Percentiles rank a stretch among this genome's conserved stretches.
Evolutionary conservation across 306 rosid genomes (phyloP).

Genomic region (Heteromeles arbutifolia): DNA sequence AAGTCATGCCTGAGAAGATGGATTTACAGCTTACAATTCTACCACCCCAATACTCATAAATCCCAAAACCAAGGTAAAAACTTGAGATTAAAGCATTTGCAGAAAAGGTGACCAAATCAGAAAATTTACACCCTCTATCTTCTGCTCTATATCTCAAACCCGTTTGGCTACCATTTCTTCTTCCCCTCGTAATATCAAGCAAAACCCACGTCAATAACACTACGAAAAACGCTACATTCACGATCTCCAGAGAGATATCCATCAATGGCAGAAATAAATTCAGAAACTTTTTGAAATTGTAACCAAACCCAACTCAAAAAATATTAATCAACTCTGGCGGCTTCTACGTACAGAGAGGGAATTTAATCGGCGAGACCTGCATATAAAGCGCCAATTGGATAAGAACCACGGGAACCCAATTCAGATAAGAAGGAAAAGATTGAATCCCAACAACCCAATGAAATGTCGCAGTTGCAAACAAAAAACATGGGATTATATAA

Average conservation of each 20-base stretch:
- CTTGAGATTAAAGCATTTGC: conserved; percentile 30
- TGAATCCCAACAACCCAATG: neutral
- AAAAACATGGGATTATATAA: neutral
- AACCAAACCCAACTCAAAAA: neutral
- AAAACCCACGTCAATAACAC: conserved; percentile 51
- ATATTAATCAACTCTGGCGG: neutral
- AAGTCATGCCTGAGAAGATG: conserved; percentile 36
- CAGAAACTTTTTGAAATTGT: neutral
- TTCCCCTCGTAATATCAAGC: conserved; percentile 30
- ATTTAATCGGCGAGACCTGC: conserved; percentile 3
- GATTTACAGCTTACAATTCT: conserved; percentile 18
- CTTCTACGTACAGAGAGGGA: neutral
- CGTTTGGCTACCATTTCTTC: neutral
- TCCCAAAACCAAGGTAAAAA: conserved; percentile 36
- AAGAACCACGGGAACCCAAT: neutral
- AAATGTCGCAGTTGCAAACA: neutral
- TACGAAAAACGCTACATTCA: conserved; percentile 43
- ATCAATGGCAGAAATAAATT: conserved; percentile 4
- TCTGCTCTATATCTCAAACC: conserved; percentile 6
- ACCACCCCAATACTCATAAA: conserved; percentile 23
- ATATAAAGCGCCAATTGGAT: neutral
- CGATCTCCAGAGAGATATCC: conserved; percentile 29
- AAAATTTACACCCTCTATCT: conserved; percentile 1
- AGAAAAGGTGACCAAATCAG: conserved; percentile 22
- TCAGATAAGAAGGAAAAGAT: neutral